A percentile compares a stretch with the other conserved stretches of the same genome.
Evolutionary conservation across 495 filamentous ascomycete genomes (phyloP).

Genomic region (Evernia prunastri): DNA sequence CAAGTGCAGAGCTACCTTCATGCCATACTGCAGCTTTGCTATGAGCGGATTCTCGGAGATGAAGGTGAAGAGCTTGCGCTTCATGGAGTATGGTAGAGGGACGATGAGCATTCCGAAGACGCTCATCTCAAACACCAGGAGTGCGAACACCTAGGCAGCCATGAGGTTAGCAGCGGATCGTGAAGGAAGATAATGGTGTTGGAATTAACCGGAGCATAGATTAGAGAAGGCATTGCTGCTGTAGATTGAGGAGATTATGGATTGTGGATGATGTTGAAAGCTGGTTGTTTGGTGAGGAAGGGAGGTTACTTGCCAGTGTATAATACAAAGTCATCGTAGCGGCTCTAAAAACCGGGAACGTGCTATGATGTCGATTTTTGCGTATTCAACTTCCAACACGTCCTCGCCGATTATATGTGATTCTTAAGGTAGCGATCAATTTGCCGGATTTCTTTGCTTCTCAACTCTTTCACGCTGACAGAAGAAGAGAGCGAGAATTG

Average conservation of each 20-base stretch:
- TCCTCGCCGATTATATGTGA: neutral
- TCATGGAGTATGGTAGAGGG: slow-evolving; percentile 79
- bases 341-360: slow-evolving; percentile 23
- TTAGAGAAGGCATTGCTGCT: slow-evolving; percentile 33
- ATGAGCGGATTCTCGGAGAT: slow-evolving; percentile 81
- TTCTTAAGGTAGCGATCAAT: neutral
- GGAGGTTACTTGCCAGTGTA: slow-evolving; percentile 66
- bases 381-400: neutral
- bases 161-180: slow-evolving; percentile 9
- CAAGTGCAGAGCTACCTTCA: slow-evolving; percentile 51
- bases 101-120: slow-evolving; percentile 89
- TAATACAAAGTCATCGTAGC: slow-evolving; percentile 97
- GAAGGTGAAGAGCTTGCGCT: slow-evolving; percentile 86
- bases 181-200: neutral
- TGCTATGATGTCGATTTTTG: slow-evolving; percentile 25
- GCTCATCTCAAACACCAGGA: slow-evolving; percentile 88
- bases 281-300: slow-evolving; percentile 8
- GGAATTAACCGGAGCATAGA: slow-evolving; percentile 32
- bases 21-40: slow-evolving; percentile 73
- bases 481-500: neutral
- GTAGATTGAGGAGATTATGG: neutral
- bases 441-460: neutral
- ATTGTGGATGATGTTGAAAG: slow-evolving; percentile 3
- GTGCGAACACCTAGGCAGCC: slow-evolving; percentile 71
- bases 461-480: neutral